phyloP scores from a whole-genome alignment of 495 filamentous ascomycete genomes.

The Durotheca rogersii region DNA sequence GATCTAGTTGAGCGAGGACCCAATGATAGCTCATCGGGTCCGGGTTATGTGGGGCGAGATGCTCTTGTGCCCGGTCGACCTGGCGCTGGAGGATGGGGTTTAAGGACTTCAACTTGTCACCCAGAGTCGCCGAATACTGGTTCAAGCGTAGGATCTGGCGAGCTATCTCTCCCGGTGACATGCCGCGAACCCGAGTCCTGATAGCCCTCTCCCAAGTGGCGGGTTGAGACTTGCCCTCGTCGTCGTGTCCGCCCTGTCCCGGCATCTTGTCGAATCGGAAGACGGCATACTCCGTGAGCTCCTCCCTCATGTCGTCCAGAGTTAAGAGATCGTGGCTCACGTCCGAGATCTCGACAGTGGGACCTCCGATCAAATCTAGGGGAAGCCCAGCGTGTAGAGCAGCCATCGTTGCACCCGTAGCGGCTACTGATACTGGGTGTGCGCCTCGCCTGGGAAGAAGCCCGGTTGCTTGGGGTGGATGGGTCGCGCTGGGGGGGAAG shows the following conservation, averaged over 20 bases:
- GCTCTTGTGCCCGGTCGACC: conserved; percentile 34
- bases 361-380: neutral
- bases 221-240: conserved; percentile 23
- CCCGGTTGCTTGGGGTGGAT: neutral
- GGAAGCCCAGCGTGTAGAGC: conserved; percentile 1
- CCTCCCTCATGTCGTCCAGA: conserved; percentile 30
- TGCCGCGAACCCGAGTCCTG: conserved; percentile 23
- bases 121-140: conserved; percentile 9
- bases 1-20: conserved; percentile 39
- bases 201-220: conserved; percentile 36
- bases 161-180: conserved; percentile 28
- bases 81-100: conserved; percentile 33
- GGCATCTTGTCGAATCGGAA: conserved; percentile 36
- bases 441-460: neutral
- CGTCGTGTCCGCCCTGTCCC: conserved; percentile 23
- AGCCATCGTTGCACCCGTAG: neutral
- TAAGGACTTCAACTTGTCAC: conserved; percentile 36
- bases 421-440: neutral
- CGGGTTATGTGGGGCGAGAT: conserved; percentile 18
- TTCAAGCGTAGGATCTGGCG: conserved; percentile 37
- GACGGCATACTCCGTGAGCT: conserved; percentile 33
- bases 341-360: conserved; percentile 27
- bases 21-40: conserved; percentile 29
- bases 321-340: conserved; percentile 26
- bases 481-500: neutral